These are phyloP conservation scores for Populus tremula DNA, from an alignment of 345 rosid species.

Conservation along the genomic window DNA sequence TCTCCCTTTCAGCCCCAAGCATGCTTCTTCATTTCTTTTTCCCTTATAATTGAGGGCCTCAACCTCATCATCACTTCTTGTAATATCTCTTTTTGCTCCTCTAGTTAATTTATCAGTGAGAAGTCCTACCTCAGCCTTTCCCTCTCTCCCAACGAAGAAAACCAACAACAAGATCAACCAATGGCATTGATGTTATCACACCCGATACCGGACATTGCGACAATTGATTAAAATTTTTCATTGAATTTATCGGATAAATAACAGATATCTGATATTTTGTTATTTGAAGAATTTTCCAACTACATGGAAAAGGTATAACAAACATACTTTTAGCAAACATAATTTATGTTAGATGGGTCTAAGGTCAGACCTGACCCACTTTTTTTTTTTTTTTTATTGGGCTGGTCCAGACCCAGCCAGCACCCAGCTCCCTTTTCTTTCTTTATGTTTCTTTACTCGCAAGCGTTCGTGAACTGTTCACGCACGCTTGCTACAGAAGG, in stretches of 20 bases:
- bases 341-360: rapidly evolving
- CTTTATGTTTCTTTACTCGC: too few species aligned
- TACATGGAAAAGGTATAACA: too few species aligned
- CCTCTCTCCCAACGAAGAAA: constrained; percentile 63
- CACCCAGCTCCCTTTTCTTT: too few species aligned
- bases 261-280: rapidly evolving
- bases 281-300: rapidly evolving
- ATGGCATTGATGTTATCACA: neutral
- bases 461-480: too few species aligned
- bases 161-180: constrained; percentile 67
- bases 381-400: too few species aligned
- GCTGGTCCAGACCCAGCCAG: rapidly evolving
- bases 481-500: too few species aligned
- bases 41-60: constrained; percentile 6
- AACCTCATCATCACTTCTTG: constrained; percentile 36
- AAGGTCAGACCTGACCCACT: rapidly evolving
- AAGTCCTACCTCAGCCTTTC: constrained; percentile 43
- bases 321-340: rapidly evolving
- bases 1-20: too few species aligned
- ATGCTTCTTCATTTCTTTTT: too few species aligned
- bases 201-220: rapidly evolving
- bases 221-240: rapidly evolving
- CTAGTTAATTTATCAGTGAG: constrained; percentile 39
- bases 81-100: constrained; percentile 51
- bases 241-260: too few species aligned